Conservation (phyloP, 2,329 filamentous ascomycete genomes). For the Plectosphaerella plurivora region DNA sequence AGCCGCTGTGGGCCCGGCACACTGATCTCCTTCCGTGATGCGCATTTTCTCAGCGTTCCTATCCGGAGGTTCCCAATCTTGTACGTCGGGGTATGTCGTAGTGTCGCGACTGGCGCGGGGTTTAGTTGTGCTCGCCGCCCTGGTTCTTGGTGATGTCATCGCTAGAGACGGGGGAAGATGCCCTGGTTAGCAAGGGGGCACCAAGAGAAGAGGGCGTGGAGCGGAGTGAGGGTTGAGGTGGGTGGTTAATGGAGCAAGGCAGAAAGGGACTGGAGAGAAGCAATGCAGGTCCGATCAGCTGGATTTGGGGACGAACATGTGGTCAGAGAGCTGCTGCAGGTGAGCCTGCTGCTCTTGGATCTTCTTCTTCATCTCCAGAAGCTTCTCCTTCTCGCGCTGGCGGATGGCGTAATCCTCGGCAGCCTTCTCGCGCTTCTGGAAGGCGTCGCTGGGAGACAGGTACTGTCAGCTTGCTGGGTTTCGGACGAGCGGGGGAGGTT, state of each 20-base stretch:
- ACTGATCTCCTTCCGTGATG: too few relatives aligned
- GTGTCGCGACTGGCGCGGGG: too few relatives aligned
- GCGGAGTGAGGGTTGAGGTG: neutral
- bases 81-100: too few relatives aligned
- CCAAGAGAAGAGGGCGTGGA: neutral
- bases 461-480: slow-evolving; percentile 2
- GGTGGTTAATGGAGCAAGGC: neutral
- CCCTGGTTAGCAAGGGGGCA: neutral
- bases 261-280: neutral
- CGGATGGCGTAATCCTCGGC: slow-evolving; percentile 81
- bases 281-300: neutral
- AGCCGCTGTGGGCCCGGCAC: too few relatives aligned
- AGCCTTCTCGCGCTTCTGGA: slow-evolving; percentile 87
- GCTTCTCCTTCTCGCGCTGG: slow-evolving; percentile 87
- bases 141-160: slow-evolving; percentile 72
- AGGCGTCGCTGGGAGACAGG: slow-evolving; percentile 65
- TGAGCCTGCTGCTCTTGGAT: slow-evolving; percentile 75
- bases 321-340: slow-evolving; percentile 77
- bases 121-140: slow-evolving; percentile 62
- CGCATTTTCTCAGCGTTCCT: too few relatives aligned
- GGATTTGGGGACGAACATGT: slow-evolving; percentile 62
- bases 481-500: neutral
- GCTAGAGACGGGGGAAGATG: slow-evolving; percentile 35
- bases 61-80: too few relatives aligned
- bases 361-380: slow-evolving; percentile 68